A percentile compares a stretch with the other conserved stretches of the same genome.
phyloP scores from a whole-genome alignment of 306 rosid genomes.

The Ormosia emarginata region DNA sequence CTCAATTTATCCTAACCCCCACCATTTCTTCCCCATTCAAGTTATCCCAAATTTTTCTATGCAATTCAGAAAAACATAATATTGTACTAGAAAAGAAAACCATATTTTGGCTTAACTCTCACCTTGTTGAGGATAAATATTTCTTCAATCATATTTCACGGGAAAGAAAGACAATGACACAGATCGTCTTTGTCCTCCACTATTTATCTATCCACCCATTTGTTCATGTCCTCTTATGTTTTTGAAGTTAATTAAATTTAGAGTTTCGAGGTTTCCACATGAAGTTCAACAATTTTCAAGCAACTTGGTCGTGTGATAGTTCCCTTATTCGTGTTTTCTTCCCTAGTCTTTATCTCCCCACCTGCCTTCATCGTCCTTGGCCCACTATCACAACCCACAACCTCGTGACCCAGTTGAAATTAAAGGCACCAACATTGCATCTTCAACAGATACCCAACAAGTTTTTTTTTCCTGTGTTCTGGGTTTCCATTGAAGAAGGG shows the following conservation, averaged over 20 bases:
- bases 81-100: neutral
- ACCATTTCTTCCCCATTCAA: no score
- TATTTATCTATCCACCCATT: neutral
- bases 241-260: constrained; percentile 6
- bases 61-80: neutral
- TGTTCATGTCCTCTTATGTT: neutral
- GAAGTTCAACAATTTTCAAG: constrained; percentile 9
- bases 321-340: neutral
- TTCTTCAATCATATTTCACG: constrained; percentile 17
- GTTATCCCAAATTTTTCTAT: no score
- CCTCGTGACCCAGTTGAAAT: no score
- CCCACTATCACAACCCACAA: no score
- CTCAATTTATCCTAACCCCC: no score
- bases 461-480: no score
- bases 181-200: constrained; percentile 6
- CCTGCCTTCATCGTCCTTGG: no score
- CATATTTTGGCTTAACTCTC: neutral
- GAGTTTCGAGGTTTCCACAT: constrained; percentile 21
- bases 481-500: no score
- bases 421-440: no score
- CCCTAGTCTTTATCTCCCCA: no score
- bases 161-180: neutral
- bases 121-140: constrained; percentile 25
- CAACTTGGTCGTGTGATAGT: neutral
- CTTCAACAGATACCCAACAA: no score